Evolutionary conservation across 2,329 filamentous ascomycete species (phyloP), one percentile per base, ranked within the genome.

Genomic region (Pseudophaeomoniella oleicola): DNA sequence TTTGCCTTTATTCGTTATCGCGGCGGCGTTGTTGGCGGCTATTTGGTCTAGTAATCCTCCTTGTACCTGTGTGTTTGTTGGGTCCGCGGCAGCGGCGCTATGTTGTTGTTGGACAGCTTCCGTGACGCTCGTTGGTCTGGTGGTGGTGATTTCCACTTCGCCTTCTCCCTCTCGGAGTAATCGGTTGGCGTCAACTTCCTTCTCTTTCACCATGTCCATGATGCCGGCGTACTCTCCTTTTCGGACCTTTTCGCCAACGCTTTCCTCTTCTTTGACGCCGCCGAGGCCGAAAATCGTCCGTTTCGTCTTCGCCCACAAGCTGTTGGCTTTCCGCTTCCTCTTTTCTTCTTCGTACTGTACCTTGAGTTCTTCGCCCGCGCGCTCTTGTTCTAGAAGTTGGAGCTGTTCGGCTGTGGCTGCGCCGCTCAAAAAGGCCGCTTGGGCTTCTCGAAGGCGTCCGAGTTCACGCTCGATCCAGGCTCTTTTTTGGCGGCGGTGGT

Each of bases 401-500:
- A 66, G 39, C 39, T 64, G 58, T 39, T 63, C 58, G 16, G 51
- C 19, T 5, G 54, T 58, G 4, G 62, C 56, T 13, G 50, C 52
- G 27, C 62, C 59, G 17, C 50, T 48, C 27, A 59, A 50, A 37
- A 55, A 58, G n/a, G 62, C 61, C 32, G 52, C 44, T 32, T 56
- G 53, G n/a, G 62, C 62, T 12, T 59, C 51, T 29, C 59, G 52
- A n/a, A 65, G 51, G 16, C 48, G 50, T 43, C 57, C 51, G 35
- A 64, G 40, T 46, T 65, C 59, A 34, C 51, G 54, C 48, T 75
- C 67, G 43, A 75, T 66, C 63, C 68, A 81, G 43, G 78, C 71
- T 27, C 64, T 64, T 39, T 70, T 64, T 60, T 78, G 75, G 40
- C 70, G 65, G 38, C 77, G 69, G 54, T 81, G 81, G 59, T 80